Evolutionary conservation across 2,329 filamentous ascomycete species (phyloP), one percentile per base, ranked within the genome.

Genomic region (Fusarium hainanense): DNA sequence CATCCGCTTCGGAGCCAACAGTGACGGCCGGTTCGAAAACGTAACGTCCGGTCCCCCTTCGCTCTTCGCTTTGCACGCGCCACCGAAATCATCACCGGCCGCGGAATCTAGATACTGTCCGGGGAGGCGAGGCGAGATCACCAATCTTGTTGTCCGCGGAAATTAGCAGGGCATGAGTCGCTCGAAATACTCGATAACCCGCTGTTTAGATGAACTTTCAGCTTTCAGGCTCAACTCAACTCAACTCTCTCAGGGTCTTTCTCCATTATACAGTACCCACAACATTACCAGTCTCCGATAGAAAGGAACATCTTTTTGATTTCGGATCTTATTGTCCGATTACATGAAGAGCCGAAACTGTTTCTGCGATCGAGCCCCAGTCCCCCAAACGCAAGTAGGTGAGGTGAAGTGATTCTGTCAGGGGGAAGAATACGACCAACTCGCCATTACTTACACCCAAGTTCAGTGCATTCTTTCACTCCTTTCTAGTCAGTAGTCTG

Each of bases 71-170:
- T 56, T 61, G 58, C 54, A 55, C 52, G 37, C 65, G 48, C 70
- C 68, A 71, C 57, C 51, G 62, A 61, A 43, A 69, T 74, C 69
- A 58, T 74, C 68, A 70, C 63, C 65, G 54, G 54, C 52, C 54
- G 41, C 58, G 62, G 67, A 32, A 37, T 42, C 34, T 27, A 44
- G 32, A 32, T 42, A 30, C 49, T 50, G 37, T 70, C 67, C 67
- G 67, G 55, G 28, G 28, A 62, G 44, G 48, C 34, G 46, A 48
- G n/a, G 32, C 48, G 23, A 34, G 20, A 32, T 23, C 48, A 30
- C 30, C 42, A 50, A 63, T 56, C 55, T 58, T 27, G 23, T 6
- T 34, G 30, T 52, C 30, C 18, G 8, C 7, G 12, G 34, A 59
- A 40, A 28, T n/a, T 23, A 47, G 28, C 30, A 40, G n/a, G 37